phyloP scores from a whole-genome alignment of 2,329 filamentous ascomycete genomes.

The Alternaria hordeiaustralica region DNA sequence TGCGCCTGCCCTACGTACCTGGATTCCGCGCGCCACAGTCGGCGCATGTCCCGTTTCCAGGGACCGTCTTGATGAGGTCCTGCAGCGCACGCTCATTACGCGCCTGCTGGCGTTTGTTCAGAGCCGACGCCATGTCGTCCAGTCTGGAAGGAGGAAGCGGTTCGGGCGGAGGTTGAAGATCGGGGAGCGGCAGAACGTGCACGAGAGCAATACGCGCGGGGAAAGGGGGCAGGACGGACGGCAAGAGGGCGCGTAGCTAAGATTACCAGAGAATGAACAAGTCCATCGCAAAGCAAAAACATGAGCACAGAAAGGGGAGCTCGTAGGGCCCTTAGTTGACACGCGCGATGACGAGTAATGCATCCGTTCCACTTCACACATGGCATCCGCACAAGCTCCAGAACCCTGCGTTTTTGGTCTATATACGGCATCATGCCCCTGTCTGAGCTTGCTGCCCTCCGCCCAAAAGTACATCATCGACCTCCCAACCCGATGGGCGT shows the following conservation, averaged over 20 bases:
- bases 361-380: slow-evolving; percentile 23
- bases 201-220: slow-evolving; percentile 21
- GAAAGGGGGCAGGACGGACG: slow-evolving; percentile 15
- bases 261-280: slow-evolving; percentile 14
- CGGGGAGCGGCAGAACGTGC: slow-evolving; percentile 30
- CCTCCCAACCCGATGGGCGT: not conserved
- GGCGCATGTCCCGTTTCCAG: slow-evolving; percentile 92
- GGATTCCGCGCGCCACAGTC: slow-evolving; percentile 93
- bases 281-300: slow-evolving; percentile 22
- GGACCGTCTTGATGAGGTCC: slow-evolving; percentile 81
- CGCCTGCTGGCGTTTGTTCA: slow-evolving; percentile 97
- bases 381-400: slow-evolving; percentile 28
- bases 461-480: slow-evolving; percentile 2
- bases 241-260: slow-evolving; percentile 15
- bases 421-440: slow-evolving; percentile 19
- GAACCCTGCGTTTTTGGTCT: slow-evolving; percentile 21
- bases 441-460: slow-evolving; percentile 10
- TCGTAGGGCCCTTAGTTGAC: slow-evolving; percentile 20
- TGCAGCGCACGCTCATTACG: slow-evolving; percentile 93
- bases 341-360: slow-evolving; percentile 31
- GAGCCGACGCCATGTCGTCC: slow-evolving; percentile 68
- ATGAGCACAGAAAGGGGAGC: slow-evolving; percentile 23
- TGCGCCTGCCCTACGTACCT: slow-evolving; percentile 63
- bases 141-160: slow-evolving; percentile 23
- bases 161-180: slow-evolving; percentile 23